Evolutionary conservation across 1,284 basidiomycete genomes (phyloP), one percentile per base, ranked within the genome.

Genomic region (Pseudozyma sp.): DNA sequence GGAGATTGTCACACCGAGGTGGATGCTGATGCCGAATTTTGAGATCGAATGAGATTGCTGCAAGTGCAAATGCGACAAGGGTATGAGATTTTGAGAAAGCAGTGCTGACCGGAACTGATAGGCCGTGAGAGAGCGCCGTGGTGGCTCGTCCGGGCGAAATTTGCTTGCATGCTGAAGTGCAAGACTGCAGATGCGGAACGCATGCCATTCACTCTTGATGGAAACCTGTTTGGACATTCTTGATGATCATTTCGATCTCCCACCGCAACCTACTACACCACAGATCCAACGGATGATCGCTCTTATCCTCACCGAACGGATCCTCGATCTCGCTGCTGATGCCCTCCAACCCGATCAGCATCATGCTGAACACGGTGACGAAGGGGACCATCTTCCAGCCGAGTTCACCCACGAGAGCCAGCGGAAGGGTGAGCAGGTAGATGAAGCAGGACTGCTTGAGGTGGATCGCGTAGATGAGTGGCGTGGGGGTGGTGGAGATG

Each of bases 261-360:
- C 52, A 62, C 5, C 54, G 31, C 11, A 68, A 31, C 30, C 39
- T 49, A 42, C 46, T 51, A 39, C 71, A 74, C 52, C 54, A 70
- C 40, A 55, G 34, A 55, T 75, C 72, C 31, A 71, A 45, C 2
- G 62, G 63, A 47, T 75, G 72, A 44, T 75, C 72, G 55, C 58
- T 62, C 46, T 58, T 49, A n/a, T 75, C 80, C 76, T 83, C 55
- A 80, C 85, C 65, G 31, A 86, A 87, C 1, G 94, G 94, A 90
- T 92, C 92, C 84, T 95, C 94, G 71, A 94, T 92, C 85, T 94
- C 90, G 69, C 94, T 91, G 0, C 93, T 93, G 69, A 96, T 94
- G 10, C 93, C 93, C 85, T 96, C 94, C 56, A 96, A 91, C 11
- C 93, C 94, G 91, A 94, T 94, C 68, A 95, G 88, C 5, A 92